These are phyloP conservation scores for Ganoderma sp. DNA, from an alignment of 1,284 basidiomycete genomes.

Conservation along the genomic window DNA sequence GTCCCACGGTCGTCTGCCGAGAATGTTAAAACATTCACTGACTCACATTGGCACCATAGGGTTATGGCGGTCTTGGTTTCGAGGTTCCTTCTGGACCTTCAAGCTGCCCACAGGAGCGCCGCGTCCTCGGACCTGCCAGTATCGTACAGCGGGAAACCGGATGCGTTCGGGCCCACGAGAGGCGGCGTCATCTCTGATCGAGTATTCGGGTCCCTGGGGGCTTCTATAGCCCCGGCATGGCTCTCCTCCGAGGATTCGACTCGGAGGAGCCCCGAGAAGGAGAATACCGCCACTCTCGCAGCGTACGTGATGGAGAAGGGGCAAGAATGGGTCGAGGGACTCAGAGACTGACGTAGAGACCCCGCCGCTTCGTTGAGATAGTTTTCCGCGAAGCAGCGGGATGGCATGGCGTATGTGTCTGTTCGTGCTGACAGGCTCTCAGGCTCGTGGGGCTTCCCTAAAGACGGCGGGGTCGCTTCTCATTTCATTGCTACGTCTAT, in stretches of 20 bases:
- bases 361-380: no score
- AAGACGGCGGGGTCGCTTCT: no score
- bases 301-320: background rate
- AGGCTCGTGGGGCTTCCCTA: no score
- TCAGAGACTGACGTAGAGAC: background rate
- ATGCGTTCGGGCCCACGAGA: background rate
- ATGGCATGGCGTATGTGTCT: no score
- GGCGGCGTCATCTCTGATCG: constrained; percentile 2
- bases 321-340: background rate
- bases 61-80: constrained; percentile 12
- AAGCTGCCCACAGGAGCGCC: no score
- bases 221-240: background rate
- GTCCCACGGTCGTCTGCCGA: no score
- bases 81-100: constrained; percentile 14
- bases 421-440: no score
- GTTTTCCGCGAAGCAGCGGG: no score
- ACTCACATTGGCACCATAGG: background rate
- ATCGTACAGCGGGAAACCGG: background rate
- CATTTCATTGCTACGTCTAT: no score
- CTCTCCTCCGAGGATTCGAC: background rate
- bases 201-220: constrained; percentile 8
- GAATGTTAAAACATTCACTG: background rate
- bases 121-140: background rate
- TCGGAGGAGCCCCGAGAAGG: background rate
- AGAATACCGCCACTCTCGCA: background rate